Conservation (phyloP, 169 alveolate species). For the Theileria orientalis region DNA sequence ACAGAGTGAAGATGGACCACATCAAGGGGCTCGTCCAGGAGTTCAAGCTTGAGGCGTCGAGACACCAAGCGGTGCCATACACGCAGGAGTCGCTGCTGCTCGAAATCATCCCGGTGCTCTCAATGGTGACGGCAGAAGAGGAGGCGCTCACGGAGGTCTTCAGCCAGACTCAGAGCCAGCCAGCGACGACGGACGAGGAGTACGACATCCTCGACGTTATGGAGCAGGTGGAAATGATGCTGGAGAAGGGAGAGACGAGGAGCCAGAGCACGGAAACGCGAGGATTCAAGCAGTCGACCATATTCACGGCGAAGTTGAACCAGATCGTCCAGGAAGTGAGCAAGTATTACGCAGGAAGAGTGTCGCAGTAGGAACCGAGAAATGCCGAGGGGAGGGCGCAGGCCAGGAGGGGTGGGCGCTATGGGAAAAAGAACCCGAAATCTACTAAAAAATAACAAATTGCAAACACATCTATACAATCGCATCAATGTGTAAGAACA, state of each 20-base stretch:
- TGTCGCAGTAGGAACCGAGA: too few species aligned
- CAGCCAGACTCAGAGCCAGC: neutral
- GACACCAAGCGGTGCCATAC: neutral
- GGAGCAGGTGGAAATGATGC: constrained; percentile 13
- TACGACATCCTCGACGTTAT: constrained; percentile 1
- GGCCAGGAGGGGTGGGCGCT: too few species aligned
- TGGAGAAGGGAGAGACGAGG: neutral
- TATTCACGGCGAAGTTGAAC: constrained; percentile 53
- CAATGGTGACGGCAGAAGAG: neutral
- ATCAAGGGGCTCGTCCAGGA: constrained; percentile 33
- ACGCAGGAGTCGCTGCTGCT: neutral
- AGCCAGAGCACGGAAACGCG: neutral
- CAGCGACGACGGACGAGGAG: neutral
- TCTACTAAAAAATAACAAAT: too few species aligned
- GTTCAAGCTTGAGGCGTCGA: constrained; percentile 16
- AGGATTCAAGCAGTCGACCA: neutral
- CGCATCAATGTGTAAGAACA: too few species aligned
- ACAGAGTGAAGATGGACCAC: constrained; percentile 24
- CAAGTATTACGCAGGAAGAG: constrained; percentile 44
- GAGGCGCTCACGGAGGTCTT: neutral
- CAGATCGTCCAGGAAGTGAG: constrained; percentile 50
- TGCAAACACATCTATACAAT: too few species aligned
- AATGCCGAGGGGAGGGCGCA: too few species aligned
- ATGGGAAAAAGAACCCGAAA: too few species aligned
- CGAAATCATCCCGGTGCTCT: constrained; percentile 43